Base-by-base conservation (phyloP, 768 basidiomycete genomes). In the Xerocomus brunneocitrinus region DNA sequence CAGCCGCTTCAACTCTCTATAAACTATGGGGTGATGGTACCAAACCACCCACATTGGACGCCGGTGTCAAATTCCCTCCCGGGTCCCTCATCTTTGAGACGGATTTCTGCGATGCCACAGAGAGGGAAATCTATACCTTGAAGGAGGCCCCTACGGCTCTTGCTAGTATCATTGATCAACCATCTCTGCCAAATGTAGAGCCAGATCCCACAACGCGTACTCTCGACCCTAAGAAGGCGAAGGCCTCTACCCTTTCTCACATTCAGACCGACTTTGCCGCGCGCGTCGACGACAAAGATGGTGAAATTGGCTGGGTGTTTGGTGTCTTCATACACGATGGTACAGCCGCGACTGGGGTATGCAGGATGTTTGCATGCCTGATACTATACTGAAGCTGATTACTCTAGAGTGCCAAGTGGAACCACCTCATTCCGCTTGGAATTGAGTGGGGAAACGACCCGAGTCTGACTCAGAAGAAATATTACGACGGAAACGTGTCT, bases 391-490 rank as follows among this genome's bases (percentile, higher is more conserved):
- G 10, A 39, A 30, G 16, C 14, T 24, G 14, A 38, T 3, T n/a
- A 5, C 16, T 28, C 22, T n/a, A 41, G 47, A 12, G 3, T 10
- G 25, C 5, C 4, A 19, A 19, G 47, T 35, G 39, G 47, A 4
- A 42, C 9, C 27, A 35, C 25, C 39, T 53, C 32, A 14, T 49
- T 16, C 52, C 39, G 13, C 8, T 50, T 41, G 52, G 52, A 34
- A 3, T 49, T 40, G 38, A 53, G 31, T 53, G 47, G 52, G 52
- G 52, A 3, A 53, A 53, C 22, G 47, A 53, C 30, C 38, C 24
- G 19, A 34, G 2, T 19, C 25, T 50, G 31, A 32, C 25, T 19
- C 47, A 53, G 27, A 6, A 19, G 5, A n/a, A 10, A 19, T 25
- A 49, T 8, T n/a, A 49, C 8, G 7, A 31, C 1, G 47, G 47